A percentile compares a stretch with the other conserved stretches of the same genome.
Evolutionary conservation across 164 flowering plant species (phyloP).

Genomic region (Piper longum): DNA sequence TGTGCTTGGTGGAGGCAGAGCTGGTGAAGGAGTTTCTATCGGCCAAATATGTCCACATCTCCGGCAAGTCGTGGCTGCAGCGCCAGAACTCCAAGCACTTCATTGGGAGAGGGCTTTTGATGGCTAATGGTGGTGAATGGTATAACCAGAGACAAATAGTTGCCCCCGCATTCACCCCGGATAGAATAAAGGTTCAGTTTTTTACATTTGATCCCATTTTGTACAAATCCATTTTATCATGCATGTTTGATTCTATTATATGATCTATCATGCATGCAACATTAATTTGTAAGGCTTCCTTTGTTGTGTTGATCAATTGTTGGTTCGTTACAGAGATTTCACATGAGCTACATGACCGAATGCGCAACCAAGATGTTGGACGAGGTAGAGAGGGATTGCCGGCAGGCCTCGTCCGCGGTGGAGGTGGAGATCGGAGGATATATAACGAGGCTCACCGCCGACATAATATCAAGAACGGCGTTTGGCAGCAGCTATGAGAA

Average conservation of each 20-base stretch:
- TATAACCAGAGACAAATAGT: slow-evolving; percentile 74
- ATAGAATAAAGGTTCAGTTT: slow-evolving; percentile 55
- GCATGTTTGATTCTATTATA: too few relatives aligned
- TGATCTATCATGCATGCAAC: too few relatives aligned
- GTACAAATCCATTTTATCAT: too few relatives aligned
- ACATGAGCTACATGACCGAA: slow-evolving; percentile 72
- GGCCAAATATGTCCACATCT: slow-evolving; percentile 39
- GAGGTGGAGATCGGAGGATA: slow-evolving; percentile 74
- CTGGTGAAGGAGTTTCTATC: slow-evolving; percentile 60
- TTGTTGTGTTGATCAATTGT: background rate
- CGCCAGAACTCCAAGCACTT: slow-evolving; percentile 68
- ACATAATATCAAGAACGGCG: slow-evolving; percentile 71
- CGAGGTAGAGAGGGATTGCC: slow-evolving; percentile 23
- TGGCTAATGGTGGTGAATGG: slow-evolving; percentile 94
- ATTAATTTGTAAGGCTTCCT: background rate
- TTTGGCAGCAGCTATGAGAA: slow-evolving; percentile 70
- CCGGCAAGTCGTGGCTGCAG: slow-evolving; percentile 84
- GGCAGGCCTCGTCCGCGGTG: slow-evolving; percentile 19
- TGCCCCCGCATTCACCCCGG: slow-evolving; percentile 78
- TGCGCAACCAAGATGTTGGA: slow-evolving; percentile 52
- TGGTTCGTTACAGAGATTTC: slow-evolving; percentile 8
- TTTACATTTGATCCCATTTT: too few relatives aligned
- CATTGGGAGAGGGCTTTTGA: slow-evolving; percentile 67
- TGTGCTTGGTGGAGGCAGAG: slow-evolving; percentile 66
- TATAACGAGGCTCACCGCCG: slow-evolving; percentile 61